A percentile compares a stretch with the other conserved stretches of the same genome.
phyloP scores from a whole-genome alignment of 176 grass and related monocot species.

The Lolium multiflorum region DNA sequence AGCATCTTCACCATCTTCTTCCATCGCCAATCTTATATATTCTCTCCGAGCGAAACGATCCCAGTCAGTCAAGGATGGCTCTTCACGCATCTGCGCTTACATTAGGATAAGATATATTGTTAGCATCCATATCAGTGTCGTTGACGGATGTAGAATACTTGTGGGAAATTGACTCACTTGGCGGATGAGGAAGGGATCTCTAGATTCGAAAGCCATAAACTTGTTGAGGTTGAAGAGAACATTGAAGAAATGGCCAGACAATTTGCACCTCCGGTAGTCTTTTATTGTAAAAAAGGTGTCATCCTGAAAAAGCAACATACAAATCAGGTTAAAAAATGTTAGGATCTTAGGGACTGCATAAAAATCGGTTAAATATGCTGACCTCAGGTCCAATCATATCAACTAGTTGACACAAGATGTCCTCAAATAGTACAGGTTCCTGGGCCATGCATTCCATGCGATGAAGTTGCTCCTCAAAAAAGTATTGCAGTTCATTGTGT shows the following conservation, averaged over 20 bases:
- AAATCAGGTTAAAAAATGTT: constrained; percentile 37
- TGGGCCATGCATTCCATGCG: constrained; percentile 99
- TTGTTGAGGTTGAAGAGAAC: constrained; percentile 98
- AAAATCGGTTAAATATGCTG: constrained; percentile 13
- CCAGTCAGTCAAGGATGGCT: constrained; percentile 95
- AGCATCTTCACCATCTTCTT: constrained; percentile 99
- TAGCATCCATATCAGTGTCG: not conserved
- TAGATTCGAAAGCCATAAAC: constrained; percentile 93
- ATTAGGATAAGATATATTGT: constrained; percentile 31
- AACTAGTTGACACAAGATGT: constrained; percentile 93
- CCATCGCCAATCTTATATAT: constrained; percentile 92
- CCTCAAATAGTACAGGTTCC: constrained; percentile 92
- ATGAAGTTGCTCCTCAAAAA: constrained; percentile 97
- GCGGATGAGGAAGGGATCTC: constrained; percentile 96
- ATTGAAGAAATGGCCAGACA: constrained; percentile 92
- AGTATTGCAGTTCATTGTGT: constrained; percentile 88
- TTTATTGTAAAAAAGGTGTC: constrained; percentile 66
- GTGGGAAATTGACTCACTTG: constrained; percentile 64
- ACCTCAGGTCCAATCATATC: constrained; percentile 97
- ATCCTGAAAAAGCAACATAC: constrained; percentile 59
- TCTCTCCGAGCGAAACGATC: constrained; percentile 94
- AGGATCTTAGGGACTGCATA: constrained; percentile 7
- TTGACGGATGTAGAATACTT: not conserved
- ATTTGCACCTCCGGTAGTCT: constrained; percentile 79
- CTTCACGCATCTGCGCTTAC: constrained; percentile 84